Evolutionary conservation across 345 rosid genomes (phyloP), one percentile per base, ranked within the genome.

Genomic region (Barbarea vulgaris): DNA sequence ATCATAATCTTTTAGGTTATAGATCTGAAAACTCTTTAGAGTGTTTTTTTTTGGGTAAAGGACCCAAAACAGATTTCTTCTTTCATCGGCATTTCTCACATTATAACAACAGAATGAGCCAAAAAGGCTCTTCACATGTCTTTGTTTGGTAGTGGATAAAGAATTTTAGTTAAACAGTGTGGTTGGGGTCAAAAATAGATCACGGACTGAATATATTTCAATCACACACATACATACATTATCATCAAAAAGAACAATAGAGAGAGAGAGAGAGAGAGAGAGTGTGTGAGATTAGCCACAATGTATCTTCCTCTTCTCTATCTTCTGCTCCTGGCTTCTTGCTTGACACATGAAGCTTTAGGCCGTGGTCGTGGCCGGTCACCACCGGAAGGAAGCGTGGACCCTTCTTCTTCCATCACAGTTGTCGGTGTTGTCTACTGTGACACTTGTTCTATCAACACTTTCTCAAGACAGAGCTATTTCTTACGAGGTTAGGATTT

Each of bases 371-470:
- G 31, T 58, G n/a, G 82, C 42, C 59, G 71, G 22, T 13, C 81
- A 9, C 68, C 73, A 59, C 64, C 57, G 1, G 77, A 15, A 50
- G 55, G 31, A 66, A 72, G 53, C 58, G 52, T 72, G 34, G 77
- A 64, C 9, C 90, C 83, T 69, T 76, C 82, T 46, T 83, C 93
- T 47, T 70, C 81, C 60, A 86, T 93, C 83, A 82, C 89, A 9
- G 90, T 91, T 37, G 91, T 84, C 13, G 97, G 95, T 13, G 89
- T 76, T 76, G 98, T 91, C 39, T 94, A 80, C 68, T 89, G 96
- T 34, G 97, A 94, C 70, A 80, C 87, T 4, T 94, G 96, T 51
- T 84, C 84, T 24, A 76, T 73, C 69, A 84, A 83, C 70, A 75
- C 78, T 64, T 90, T 94, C 83, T 88, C 98, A 15, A 84, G 79